These are phyloP conservation scores for Pistacia vera DNA, from an alignment of 345 rosid species.

Conservation along the genomic window DNA sequence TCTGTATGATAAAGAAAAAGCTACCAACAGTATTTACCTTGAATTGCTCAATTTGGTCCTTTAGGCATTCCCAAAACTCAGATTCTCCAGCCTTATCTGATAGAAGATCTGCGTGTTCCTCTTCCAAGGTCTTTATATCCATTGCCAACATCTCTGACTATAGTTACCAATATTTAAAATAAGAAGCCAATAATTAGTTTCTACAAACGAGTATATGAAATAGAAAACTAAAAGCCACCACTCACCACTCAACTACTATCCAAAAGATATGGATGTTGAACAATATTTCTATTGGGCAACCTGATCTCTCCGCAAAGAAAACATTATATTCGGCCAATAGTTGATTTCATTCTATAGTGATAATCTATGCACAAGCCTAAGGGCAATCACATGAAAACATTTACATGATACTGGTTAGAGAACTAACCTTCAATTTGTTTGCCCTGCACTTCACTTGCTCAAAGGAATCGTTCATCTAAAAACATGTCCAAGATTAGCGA, in stretches of 20 bases:
- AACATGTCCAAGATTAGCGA: conserved; percentile 22
- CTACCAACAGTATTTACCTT: conserved; percentile 37
- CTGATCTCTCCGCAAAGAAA: background rate
- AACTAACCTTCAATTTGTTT: conserved; percentile 53
- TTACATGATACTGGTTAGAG: background rate
- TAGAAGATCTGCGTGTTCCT: conserved; percentile 51
- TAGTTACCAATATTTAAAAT: conserved; percentile 19
- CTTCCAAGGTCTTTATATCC: conserved; percentile 51
- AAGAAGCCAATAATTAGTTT: background rate
- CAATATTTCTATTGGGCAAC: background rate
- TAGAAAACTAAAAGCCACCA: background rate
- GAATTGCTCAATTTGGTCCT: conserved; percentile 52
- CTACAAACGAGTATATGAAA: background rate
- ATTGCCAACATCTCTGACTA: conserved; percentile 64
- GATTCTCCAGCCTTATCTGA: conserved; percentile 64
- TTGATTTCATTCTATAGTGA: conserved; percentile 4
- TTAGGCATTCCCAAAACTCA: conserved; percentile 54
- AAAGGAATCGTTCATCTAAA: conserved; percentile 57
- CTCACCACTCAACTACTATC: background rate
- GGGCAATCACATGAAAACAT: background rate
- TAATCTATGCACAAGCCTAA: conserved; percentile 8
- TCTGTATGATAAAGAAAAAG: background rate
- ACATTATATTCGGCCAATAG: too few species aligned
- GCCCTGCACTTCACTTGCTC: conserved; percentile 49
- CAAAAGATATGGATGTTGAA: background rate